Conservation (phyloP, 169 alveolate species). For the Cryptosporidium tyzzeri region DNA sequence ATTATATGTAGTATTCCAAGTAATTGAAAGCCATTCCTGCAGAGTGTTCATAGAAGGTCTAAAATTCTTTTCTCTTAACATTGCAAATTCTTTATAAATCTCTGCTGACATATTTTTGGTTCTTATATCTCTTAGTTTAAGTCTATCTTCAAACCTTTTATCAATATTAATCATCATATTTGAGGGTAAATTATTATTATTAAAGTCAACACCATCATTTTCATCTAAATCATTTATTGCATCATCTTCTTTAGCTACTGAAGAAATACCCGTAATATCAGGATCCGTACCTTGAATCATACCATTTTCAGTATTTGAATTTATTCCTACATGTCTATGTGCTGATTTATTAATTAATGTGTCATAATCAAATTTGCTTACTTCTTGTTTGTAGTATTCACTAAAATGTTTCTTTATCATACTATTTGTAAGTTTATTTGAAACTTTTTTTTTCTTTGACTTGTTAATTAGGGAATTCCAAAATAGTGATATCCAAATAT, state of each 20-base stretch:
- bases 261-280: conserved; percentile 1
- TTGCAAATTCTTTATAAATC: conserved; percentile 61
- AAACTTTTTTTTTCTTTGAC: conserved; percentile 13
- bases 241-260: conserved; percentile 4
- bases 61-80: conserved; percentile 60
- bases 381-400: conserved; percentile 46
- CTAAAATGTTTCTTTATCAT: conserved; percentile 41
- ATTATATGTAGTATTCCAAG: conserved; percentile 67
- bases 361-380: conserved; percentile 54
- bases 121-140: conserved; percentile 46
- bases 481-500: conserved; percentile 57
- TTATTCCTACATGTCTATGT: conserved; percentile 57
- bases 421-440: conserved; percentile 36
- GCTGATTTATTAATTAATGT: conserved; percentile 32
- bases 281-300: conserved; percentile 10
- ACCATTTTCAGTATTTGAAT: conserved; percentile 34
- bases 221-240: conserved; percentile 5
- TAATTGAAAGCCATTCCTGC: conserved; percentile 66
- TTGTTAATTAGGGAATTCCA: conserved; percentile 31
- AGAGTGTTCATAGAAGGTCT: conserved; percentile 48
- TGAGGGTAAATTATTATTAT: conserved; percentile 4
- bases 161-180: conserved; percentile 9
- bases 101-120: conserved; percentile 71
- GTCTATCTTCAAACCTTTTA: conserved; percentile 68
- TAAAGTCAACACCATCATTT: conserved; percentile 2